Evolutionary conservation across 345 rosid genomes (phyloP).

Genomic region (Hibiscus trionum): DNA sequence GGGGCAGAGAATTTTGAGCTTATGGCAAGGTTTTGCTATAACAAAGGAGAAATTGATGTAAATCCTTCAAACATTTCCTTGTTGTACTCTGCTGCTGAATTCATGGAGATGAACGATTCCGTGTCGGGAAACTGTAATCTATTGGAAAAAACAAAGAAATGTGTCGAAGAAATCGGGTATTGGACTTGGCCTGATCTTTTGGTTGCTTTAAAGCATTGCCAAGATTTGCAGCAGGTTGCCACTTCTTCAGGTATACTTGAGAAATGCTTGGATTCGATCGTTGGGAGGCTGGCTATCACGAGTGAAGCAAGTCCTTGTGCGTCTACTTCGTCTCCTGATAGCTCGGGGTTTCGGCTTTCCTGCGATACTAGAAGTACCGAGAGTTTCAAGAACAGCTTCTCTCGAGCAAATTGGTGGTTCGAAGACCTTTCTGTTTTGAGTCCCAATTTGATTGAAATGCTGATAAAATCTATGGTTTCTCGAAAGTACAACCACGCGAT

Average conservation of each 20-base stretch:
- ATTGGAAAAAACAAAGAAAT: conserved; percentile 52
- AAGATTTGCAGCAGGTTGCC: conserved; percentile 29
- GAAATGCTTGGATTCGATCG: conserved; percentile 55
- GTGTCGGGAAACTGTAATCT: conserved; percentile 32
- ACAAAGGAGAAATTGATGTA: conserved; percentile 39
- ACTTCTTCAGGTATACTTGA: conserved; percentile 30
- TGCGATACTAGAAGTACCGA: conserved; percentile 77
- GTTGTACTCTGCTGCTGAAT: conserved; percentile 62
- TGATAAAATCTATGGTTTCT: conserved; percentile 47
- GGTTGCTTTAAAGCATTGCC: conserved; percentile 59
- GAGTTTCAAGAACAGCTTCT: conserved; percentile 59
- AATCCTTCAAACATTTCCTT: conserved; percentile 46
- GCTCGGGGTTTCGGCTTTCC: conserved; percentile 68
- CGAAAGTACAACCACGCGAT: conserved; percentile 48
- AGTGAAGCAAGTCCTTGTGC: conserved; percentile 72
- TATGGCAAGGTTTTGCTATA: conserved; percentile 74
- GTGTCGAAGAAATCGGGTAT: conserved; percentile 49
- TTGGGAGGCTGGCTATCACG: conserved; percentile 41
- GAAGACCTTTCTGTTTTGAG: conserved; percentile 57
- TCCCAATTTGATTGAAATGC: conserved; percentile 31
- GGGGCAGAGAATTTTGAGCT: conserved; percentile 74
- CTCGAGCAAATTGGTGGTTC: conserved; percentile 72
- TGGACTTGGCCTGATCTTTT: conserved; percentile 87
- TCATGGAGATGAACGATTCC: conserved; percentile 56
- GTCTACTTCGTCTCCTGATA: conserved; percentile 71